Percentiles rank a stretch among this genome's conserved stretches.
phyloP scores from a whole-genome alignment of 2,329 filamentous ascomycete genomes.

The Aspergillus novofumigatus region DNA sequence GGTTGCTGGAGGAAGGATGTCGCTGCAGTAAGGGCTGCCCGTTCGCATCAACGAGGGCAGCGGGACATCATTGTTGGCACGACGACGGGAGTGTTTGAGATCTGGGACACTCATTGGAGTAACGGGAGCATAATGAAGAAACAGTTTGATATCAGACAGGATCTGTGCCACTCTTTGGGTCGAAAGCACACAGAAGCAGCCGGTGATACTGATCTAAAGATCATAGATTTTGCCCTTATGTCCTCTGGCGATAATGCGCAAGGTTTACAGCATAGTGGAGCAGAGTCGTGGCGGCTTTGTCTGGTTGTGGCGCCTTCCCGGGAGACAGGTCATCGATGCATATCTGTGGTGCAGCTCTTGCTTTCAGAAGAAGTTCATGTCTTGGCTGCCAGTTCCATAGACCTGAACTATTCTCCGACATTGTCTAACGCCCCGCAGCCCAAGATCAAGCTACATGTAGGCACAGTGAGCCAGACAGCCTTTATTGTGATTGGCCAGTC shows the following conservation, averaged over 20 bases:
- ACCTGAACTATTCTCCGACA: slow-evolving; percentile 57
- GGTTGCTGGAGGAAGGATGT: slow-evolving; percentile 71
- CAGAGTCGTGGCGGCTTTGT: slow-evolving; percentile 53
- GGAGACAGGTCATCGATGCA: slow-evolving; percentile 52
- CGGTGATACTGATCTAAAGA: slow-evolving; percentile 59
- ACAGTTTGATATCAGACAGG: slow-evolving; percentile 66
- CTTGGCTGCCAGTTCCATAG: slow-evolving; percentile 64
- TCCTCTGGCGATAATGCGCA: slow-evolving; percentile 30
- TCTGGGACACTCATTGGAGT: slow-evolving; percentile 85
- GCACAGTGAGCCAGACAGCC: slow-evolving; percentile 72
- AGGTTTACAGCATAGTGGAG: slow-evolving; percentile 45
- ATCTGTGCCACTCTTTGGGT: slow-evolving; percentile 60
- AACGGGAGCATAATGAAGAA: slow-evolving; percentile 72
- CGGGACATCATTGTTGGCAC: slow-evolving; percentile 79
- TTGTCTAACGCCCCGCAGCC: slow-evolving; percentile 47
- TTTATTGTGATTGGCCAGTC: slow-evolving; percentile 78
- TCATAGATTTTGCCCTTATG: slow-evolving; percentile 73
- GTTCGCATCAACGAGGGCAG: slow-evolving; percentile 70
- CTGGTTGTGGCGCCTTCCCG: slow-evolving; percentile 57
- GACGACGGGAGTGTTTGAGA: slow-evolving; percentile 69
- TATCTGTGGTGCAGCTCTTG: slow-evolving; percentile 69
- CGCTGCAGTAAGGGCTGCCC: slow-evolving; percentile 71
- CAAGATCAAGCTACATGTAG: slow-evolving; percentile 62
- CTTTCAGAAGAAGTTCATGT: slow-evolving; percentile 55
- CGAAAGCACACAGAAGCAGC: slow-evolving; percentile 50